A percentile compares a stretch with the other conserved stretches of the same genome.
These are phyloP conservation scores for Tricholoma furcatifolium DNA, from an alignment of 768 basidiomycete genomes.

Conservation along the genomic window DNA sequence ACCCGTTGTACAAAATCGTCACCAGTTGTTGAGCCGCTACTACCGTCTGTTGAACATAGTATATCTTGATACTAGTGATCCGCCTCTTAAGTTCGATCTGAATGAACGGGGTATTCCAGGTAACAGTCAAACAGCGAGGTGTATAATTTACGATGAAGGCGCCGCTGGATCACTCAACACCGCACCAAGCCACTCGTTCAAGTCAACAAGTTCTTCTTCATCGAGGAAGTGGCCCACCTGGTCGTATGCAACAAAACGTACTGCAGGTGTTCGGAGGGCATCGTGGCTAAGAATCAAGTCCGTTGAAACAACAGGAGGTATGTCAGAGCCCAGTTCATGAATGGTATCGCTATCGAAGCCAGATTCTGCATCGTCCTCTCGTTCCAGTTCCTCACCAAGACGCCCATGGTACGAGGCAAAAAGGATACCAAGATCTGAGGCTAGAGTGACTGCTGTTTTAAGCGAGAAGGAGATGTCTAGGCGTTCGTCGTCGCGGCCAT, in stretches of 20 bases:
- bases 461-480: conserved; percentile 51
- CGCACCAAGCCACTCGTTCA: conserved; percentile 23
- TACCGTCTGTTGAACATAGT: no score
- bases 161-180: no score
- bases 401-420: conserved; percentile 13
- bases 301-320: neutral
- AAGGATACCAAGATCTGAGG: conserved; percentile 43
- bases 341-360: no score
- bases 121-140: no score
- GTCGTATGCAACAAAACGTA: conserved; percentile 27
- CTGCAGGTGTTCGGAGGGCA: conserved; percentile 2
- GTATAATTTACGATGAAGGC: no score
- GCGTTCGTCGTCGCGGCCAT: conserved; percentile 62
- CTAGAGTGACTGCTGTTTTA: conserved; percentile 46
- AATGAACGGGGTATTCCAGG: no score
- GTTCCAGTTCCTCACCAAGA: neutral
- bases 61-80: no score
- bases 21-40: no score
- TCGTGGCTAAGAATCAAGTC: neutral
- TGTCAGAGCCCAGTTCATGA: neutral
- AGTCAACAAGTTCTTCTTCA: conserved; percentile 23
- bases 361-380: no score
- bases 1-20: no score
- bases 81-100: no score
- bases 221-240: conserved; percentile 28